Evolutionary conservation across 768 basidiomycete genomes (phyloP), one percentile per base, ranked within the genome.

Genomic region (Pholiota molesta): DNA sequence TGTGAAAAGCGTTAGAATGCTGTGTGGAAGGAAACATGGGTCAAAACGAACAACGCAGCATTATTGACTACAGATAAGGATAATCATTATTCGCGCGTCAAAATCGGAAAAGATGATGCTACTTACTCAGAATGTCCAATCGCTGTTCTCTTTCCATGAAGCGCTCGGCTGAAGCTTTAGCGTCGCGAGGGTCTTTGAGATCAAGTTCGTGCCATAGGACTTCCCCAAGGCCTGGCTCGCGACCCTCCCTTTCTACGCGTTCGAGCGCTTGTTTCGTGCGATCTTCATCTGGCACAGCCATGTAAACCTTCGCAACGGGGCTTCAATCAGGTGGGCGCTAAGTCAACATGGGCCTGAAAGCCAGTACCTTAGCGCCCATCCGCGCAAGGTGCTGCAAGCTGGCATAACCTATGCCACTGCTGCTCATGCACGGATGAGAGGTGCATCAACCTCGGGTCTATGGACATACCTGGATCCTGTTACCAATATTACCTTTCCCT

Each of bases 51-150:
- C 65, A 52, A 59, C 14, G 64, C 83, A 42, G 83, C 86, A 62
- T 88, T 88, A 63, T 85, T 85, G 37, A 86, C 86, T 86, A 55
- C 35, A 26, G 56, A 35, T 59, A 28, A n/a, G n/a, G n/a, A 53
- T 45, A 23, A 39, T 29, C 14, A 35, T 31, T 33, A 57, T 53
- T 31, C 39, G n/a, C 13, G 29, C 19, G 44, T 39, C 56, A 5
- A 23, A 33, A 40, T 7, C 16, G 17, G 16, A 44, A 21, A 9
- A 7, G 6, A 44, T 49, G 17, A 26, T 26, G 40, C 33, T 5
- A 61, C 65, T 23, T 26, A 86, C 86, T 64, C n/a, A 89, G 66
- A 14, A 87, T 74, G 65, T 89, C 87, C 53, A 89, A 68, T 31
- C 85, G 75, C 39, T 70, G 71, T 66, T 88, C 86, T 65, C 70